Evolutionary conservation across 1,284 basidiomycete genomes (phyloP).

Genomic region (Xerocomus amazonicus): DNA sequence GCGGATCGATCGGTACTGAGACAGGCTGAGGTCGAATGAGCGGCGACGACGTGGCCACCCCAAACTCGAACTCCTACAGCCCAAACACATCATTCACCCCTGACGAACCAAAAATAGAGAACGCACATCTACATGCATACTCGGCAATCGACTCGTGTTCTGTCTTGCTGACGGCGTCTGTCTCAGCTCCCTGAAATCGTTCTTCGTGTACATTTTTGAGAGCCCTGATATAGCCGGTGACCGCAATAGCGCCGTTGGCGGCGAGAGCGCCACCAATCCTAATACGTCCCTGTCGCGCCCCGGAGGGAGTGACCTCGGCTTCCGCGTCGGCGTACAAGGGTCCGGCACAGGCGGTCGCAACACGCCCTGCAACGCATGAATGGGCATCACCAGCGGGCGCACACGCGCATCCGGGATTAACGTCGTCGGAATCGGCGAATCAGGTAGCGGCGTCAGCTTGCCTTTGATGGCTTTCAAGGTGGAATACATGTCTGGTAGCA

Average conservation of each 20-base stretch:
- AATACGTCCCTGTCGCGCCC: conserved; percentile 23
- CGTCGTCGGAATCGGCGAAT: conserved; percentile 27
- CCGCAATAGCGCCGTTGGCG: conserved; percentile 64
- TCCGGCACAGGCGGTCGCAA: conserved; percentile 22
- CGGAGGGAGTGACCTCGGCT: conserved; percentile 2
- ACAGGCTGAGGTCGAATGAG: conserved; percentile 27
- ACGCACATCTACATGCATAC: conserved; percentile 75
- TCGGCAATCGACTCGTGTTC: conserved; percentile 78
- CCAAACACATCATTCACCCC: not conserved
- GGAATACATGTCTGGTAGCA: conserved; percentile 25
- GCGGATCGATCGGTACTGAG: conserved; percentile 18
- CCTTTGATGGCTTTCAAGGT: conserved; percentile 31
- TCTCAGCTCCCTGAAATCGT: conserved; percentile 73
- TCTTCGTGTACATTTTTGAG: conserved; percentile 73
- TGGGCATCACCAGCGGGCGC: conserved; percentile 18
- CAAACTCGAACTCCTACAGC: conserved; percentile 34
- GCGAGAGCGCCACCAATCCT: conserved; percentile 37
- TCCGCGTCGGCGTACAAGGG: conserved; percentile 27
- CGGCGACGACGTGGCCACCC: conserved; percentile 25
- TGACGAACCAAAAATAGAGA: conserved; percentile 1
- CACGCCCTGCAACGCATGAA: conserved; percentile 24
- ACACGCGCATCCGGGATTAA: conserved; percentile 21
- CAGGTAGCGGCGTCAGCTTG: conserved; percentile 29
- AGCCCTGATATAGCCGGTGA: conserved; percentile 73
- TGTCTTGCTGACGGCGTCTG: conserved; percentile 62